Conservation (phyloP, 2,329 filamentous ascomycete species). For the Simplicillium sp. region DNA sequence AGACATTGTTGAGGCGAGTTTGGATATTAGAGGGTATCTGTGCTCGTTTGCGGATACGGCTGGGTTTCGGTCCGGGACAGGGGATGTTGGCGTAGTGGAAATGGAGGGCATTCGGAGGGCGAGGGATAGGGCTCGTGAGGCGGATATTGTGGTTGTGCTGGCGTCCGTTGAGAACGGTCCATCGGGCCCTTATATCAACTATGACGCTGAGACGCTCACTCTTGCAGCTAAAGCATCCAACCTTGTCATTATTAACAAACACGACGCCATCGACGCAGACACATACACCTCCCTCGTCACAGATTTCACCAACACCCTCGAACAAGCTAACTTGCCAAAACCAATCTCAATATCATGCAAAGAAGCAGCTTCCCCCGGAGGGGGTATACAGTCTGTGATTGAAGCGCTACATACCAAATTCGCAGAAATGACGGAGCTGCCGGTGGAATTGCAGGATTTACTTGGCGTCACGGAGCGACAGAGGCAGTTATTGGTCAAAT, state of each 20-base stretch:
- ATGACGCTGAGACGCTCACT: constrained; percentile 44
- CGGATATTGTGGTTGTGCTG: constrained; percentile 77
- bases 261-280: constrained; percentile 33
- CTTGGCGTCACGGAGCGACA: constrained; percentile 88
- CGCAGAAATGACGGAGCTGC: constrained; percentile 58
- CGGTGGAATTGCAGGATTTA: constrained; percentile 68
- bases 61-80: constrained; percentile 60
- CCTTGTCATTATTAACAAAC: constrained; percentile 55
- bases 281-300: constrained; percentile 27
- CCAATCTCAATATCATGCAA: constrained; percentile 60
- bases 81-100: constrained; percentile 64
- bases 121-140: constrained; percentile 68
- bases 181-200: constrained; percentile 32
- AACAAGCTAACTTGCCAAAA: constrained; percentile 17
- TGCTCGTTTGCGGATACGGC: constrained; percentile 96
- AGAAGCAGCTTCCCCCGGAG: constrained; percentile 48
- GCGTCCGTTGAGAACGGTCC: constrained; percentile 55
- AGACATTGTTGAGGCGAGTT: constrained; percentile 83
- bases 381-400: constrained; percentile 58
- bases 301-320: constrained; percentile 23
- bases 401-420: constrained; percentile 60
- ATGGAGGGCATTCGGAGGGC: constrained; percentile 85
- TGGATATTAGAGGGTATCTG: constrained; percentile 83
- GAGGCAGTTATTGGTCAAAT: constrained; percentile 67
- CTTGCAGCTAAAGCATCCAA: constrained; percentile 38